Conservation (phyloP, 2,329 filamentous ascomycete species). For the Fusarium globosum region DNA sequence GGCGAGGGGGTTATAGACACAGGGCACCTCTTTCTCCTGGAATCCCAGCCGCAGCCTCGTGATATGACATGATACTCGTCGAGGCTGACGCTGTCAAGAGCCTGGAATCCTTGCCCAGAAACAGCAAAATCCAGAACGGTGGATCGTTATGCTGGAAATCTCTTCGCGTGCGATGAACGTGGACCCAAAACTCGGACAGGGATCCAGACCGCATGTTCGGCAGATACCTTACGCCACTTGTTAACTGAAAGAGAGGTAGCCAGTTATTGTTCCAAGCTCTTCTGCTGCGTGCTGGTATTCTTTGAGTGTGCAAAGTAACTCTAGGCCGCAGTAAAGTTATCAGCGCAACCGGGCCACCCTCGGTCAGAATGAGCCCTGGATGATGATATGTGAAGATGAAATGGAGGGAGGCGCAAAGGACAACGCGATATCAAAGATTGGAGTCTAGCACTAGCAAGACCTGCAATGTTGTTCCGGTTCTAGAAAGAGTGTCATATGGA, state of each 20-base stretch:
- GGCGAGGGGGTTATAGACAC: slow-evolving; percentile 23
- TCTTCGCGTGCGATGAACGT: slow-evolving; percentile 32
- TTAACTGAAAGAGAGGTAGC: slow-evolving; percentile 3
- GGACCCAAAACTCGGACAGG: slow-evolving; percentile 36
- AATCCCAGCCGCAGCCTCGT: slow-evolving; percentile 36
- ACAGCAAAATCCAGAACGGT: slow-evolving; percentile 39
- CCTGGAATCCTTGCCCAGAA: slow-evolving; percentile 29
- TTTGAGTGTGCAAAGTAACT: slow-evolving; percentile 20
- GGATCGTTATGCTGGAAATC: slow-evolving; percentile 42
- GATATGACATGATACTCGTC: slow-evolving; percentile 32
- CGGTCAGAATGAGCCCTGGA: slow-evolving; percentile 20
- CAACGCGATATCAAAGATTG: slow-evolving; percentile 25
- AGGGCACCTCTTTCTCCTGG: slow-evolving; percentile 10
- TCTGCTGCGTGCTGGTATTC: slow-evolving; percentile 16
- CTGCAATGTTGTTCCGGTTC: slow-evolving; percentile 9
- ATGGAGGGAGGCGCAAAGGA: slow-evolving; percentile 24
- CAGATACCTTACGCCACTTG: slow-evolving; percentile 30
- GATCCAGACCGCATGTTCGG: slow-evolving; percentile 44
- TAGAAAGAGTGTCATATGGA: slow-evolving; percentile 16
- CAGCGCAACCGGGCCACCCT: slow-evolving; percentile 22
- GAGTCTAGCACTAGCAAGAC: slow-evolving; percentile 11
- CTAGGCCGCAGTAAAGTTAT: slow-evolving; percentile 8
- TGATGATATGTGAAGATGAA: slow-evolving; percentile 31
- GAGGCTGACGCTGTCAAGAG: slow-evolving; percentile 21
- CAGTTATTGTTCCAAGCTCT: slow-evolving; percentile 9